phyloP scores from a whole-genome alignment of 371 early-diverging fungal genomes.

The Phascolomyces articulosus region DNA sequence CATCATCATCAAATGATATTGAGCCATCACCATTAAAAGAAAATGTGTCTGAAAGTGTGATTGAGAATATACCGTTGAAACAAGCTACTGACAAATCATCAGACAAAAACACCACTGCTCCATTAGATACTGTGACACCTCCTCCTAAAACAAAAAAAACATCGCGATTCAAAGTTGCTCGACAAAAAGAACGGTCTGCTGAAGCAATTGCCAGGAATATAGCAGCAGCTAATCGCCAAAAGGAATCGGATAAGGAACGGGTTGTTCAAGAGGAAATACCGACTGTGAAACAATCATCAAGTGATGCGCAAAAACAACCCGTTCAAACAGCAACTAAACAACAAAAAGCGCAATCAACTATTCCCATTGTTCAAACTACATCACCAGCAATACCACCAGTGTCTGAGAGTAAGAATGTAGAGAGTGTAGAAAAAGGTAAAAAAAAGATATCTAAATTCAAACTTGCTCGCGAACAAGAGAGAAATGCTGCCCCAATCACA shows the following conservation, averaged over 20 bases:
- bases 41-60: neutral
- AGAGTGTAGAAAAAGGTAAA: neutral
- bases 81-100: neutral
- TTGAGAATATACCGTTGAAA: slow-evolving; percentile 20
- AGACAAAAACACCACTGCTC: neutral
- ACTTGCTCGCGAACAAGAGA: slow-evolving; percentile 17
- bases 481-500: too few relatives aligned
- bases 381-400: neutral
- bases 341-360: neutral
- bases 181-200: slow-evolving; percentile 2
- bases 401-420: neutral
- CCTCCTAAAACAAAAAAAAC: slow-evolving; percentile 8
- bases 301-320: neutral
- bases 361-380: neutral
- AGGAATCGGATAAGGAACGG: neutral
- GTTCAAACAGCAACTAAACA: neutral
- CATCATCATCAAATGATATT: neutral
- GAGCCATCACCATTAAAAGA: neutral
- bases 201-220: neutral
- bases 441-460: slow-evolving; percentile 14
- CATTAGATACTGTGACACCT: slow-evolving; percentile 1
- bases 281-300: neutral
- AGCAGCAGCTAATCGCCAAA: neutral
- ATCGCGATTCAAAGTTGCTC: slow-evolving; percentile 12
- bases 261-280: neutral